Percentiles rank a stretch among this genome's conserved stretches.
Conservation (phyloP, 2,329 filamentous ascomycete species). For the Colletotrichum gigasporum region DNA sequence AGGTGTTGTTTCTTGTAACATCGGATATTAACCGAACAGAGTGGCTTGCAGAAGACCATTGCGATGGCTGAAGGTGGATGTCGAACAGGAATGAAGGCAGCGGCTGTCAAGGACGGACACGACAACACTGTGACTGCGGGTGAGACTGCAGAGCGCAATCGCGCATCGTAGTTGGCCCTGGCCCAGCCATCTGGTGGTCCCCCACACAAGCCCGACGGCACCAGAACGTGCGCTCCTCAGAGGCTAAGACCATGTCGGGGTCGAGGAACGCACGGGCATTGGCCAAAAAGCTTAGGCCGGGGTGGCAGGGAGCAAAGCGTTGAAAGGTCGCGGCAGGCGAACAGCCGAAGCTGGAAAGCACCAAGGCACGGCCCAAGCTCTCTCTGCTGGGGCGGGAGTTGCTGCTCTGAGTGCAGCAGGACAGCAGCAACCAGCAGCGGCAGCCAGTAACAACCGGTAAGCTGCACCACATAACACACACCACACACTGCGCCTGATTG, state of each 20-base stretch:
- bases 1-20: no score
- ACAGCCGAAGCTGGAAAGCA: slow-evolving; percentile 18
- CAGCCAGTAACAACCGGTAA: no score
- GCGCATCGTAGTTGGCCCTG: not conserved
- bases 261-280: slow-evolving; percentile 22
- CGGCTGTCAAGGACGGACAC: slow-evolving; percentile 2
- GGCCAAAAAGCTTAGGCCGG: slow-evolving; percentile 27
- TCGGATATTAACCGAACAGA: no score
- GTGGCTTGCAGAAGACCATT: no score
- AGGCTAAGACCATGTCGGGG: slow-evolving; percentile 16
- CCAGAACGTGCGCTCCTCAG: slow-evolving; percentile 28
- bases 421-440: no score
- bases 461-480: no score
- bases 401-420: no score
- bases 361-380: not conserved
- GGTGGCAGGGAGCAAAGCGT: slow-evolving; percentile 4
- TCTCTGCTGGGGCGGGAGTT: not conserved
- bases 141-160: slow-evolving; percentile 8
- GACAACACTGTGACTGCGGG: no score
- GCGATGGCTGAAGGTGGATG: not conserved
- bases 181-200: slow-evolving; percentile 23
- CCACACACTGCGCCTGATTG: no score
- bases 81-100: not conserved
- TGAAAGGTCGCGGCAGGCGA: slow-evolving; percentile 19
- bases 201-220: slow-evolving; percentile 26